Base-by-base conservation (phyloP, 2,329 filamentous ascomycete species). In the Pyricularia pennisetigena region DNA sequence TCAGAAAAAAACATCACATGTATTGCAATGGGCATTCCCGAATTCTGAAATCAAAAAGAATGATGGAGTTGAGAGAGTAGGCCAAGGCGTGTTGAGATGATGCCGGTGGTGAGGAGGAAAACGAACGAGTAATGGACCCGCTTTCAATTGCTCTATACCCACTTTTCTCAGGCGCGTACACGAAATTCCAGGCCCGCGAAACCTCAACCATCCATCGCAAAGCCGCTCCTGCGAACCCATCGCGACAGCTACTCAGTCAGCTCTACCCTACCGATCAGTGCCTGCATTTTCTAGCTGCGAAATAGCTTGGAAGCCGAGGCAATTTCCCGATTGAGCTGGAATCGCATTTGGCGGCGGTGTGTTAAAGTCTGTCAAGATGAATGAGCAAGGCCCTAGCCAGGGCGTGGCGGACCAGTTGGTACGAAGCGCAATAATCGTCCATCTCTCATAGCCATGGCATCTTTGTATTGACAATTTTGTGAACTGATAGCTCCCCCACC, bases 401-500 rank as follows among this genome's bases (percentile, higher is more conserved):
- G 66, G 66, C 35, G 66, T 67, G 28, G 49, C 49, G 16, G 66
- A 67, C 29, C 66, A 57, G 30, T 24, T 67, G 49, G 66, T 67
- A 41, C 59, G 59, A 26, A 62, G 24, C 59, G 23, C 23, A 28
- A 28, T 7, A 28, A 62, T 62, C 14, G 24, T 12, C 23, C 8
- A 62, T 10, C 23, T 28, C 12, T 16, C 63, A 49, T 16, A 23
- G 28, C 28, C 29, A 12, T 41, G 28, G n/a, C 63, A 65, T 62
- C 9, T 12, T 12, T 28, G 23, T 62, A 28, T 28, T 62, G 59
- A 62, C 59, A 28, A 62, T 62, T 35, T 3, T 28, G 59, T 62
- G 59, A 62, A 62, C 24, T 14, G 41, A 23, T 75, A 95, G 92
- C 86, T 96, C 75, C 90, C 89, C 67, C 94, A 98, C 81, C 88